These are phyloP conservation scores for Boehmeria nivea DNA, from an alignment of 306 rosid genomes.

Conservation along the genomic window DNA sequence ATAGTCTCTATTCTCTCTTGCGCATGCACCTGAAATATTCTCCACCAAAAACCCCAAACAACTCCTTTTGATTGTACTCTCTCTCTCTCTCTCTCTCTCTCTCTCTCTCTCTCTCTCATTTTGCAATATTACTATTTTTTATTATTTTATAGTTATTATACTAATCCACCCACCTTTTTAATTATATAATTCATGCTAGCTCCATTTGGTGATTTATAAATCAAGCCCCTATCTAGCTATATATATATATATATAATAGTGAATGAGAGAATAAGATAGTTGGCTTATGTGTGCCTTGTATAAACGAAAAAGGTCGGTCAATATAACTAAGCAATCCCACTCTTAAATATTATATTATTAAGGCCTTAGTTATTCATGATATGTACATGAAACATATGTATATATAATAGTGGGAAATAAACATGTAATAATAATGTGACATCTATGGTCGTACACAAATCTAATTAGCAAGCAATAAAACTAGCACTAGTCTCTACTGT, in stretches of 20 bases:
- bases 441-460: too few species aligned
- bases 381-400: too few species aligned
- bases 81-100: constrained; percentile 43
- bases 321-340: not conserved
- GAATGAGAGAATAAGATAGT: constrained; percentile 48
- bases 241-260: not conserved
- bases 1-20: not conserved
- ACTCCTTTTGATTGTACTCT: constrained; percentile 38
- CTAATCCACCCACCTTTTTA: constrained; percentile 41
- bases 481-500: too few species aligned
- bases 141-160: constrained; percentile 18
- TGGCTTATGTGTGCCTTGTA: constrained; percentile 59
- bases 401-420: too few species aligned
- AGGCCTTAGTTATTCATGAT: too few species aligned
- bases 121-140: constrained; percentile 25
- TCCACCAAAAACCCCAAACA: constrained; percentile 49
- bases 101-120: constrained; percentile 48
- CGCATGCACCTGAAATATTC: constrained; percentile 98
- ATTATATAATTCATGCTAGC: constrained; percentile 41
- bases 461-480: too few species aligned
- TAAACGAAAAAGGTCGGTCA: constrained; percentile 7
- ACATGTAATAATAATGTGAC: too few species aligned
- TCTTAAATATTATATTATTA: too few species aligned
- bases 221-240: constrained; percentile 15
- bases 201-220: constrained; percentile 36